Evolutionary conservation across 306 rosid genomes (phyloP), one percentile per base, ranked within the genome.

Genomic region (Canavalia ensiformis): DNA sequence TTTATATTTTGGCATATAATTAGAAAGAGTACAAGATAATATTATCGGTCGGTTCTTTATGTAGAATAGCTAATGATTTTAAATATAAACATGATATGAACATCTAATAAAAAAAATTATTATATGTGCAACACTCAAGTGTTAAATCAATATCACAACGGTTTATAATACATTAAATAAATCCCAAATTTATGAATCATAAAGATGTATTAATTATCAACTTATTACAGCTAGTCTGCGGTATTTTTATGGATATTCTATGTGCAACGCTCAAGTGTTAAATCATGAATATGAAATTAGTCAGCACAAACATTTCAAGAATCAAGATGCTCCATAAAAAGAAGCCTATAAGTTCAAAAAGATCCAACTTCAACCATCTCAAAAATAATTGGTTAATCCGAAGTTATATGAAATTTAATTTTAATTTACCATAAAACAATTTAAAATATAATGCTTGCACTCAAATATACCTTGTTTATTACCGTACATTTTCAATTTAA

Each of bases 401-500:
- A 7, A 70, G 44, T 2, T 12, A 70, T 33, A n/a, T 18, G 25
- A 5, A 25, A 8, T 29, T 68, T 46, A 44, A 66, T 60, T 42
- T 28, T 9, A 8, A 30, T 8, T 46, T 45, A 68, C 52, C 8
- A 5, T 9, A 10, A 28, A 62, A 62, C 28, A 11, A 46, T 70
- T 52, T 73, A 37, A 28, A 39, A 55, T 73, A 6, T 18, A 9
- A 55, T 68, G 42, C 74, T 46, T 55, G 25, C 39, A 55, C 52
- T 35, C 67, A 44, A 25, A 39, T 57, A 57, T 56, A 2, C 7
- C 12, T 4, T 8, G 57, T 46, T 5, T 57, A n/a, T 34, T 35
- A n/a, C 18, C 1, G 11, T 39, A 41, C 39, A 39, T 9, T 52
- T 12, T 52, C 10, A 34, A 63, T 18, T 62, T n/a, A 47, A 46